phyloP scores from a whole-genome alignment of 169 alveolate species.

The Plasmodium fragile region DNA sequence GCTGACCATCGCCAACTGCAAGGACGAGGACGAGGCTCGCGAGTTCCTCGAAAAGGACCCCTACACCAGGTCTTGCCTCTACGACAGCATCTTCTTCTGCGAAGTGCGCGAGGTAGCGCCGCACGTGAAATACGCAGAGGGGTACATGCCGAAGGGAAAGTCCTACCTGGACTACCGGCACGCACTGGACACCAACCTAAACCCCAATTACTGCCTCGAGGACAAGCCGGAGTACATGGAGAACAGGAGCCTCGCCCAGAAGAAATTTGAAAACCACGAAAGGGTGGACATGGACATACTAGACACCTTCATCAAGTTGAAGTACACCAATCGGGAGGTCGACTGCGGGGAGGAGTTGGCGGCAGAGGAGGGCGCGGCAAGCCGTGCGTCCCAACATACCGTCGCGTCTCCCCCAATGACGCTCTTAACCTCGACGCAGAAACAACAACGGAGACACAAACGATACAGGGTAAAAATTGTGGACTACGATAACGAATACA shows the following conservation, averaged over 20 bases:
- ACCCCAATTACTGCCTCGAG: constrained; percentile 55
- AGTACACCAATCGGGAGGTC: constrained; percentile 37
- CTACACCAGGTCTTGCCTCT: constrained; percentile 75
- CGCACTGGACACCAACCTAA: constrained; percentile 26
- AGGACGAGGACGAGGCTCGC: constrained; percentile 71
- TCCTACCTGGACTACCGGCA: constrained; percentile 36
- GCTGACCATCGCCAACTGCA: constrained; percentile 50
- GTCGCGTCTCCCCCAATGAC: background rate
- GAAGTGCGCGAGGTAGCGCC: constrained; percentile 74
- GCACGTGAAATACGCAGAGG: constrained; percentile 40
- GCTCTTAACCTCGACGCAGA: background rate
- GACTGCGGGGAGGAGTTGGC: background rate
- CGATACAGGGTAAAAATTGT: constrained; percentile 37
- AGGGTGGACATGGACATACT: constrained; percentile 36
- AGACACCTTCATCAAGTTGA: constrained; percentile 59
- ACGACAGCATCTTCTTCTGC: constrained; percentile 62
- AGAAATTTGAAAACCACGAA: constrained; percentile 1
- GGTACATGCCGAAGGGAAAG: constrained; percentile 41
- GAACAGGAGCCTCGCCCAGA: constrained; percentile 21
- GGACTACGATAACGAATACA: constrained; percentile 47
- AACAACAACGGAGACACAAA: background rate
- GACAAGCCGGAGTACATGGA: constrained; percentile 58
- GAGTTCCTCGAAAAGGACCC: constrained; percentile 78
- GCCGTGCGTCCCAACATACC: no score
- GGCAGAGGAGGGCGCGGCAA: background rate